Base-by-base conservation (phyloP, 176 grass and related monocot genomes). In the Zea luxurians region DNA sequence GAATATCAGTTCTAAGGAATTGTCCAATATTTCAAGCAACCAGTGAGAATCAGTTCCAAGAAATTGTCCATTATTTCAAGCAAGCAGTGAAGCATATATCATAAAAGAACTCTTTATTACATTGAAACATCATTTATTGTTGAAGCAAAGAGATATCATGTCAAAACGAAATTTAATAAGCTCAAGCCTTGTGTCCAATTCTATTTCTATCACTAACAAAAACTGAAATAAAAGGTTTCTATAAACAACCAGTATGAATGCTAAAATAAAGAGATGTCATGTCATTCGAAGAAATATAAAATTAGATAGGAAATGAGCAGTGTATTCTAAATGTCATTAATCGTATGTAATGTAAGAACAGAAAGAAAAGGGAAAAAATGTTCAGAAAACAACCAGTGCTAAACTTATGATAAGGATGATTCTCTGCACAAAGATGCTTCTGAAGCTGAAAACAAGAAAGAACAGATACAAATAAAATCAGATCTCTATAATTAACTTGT, bases 381-480 rank as follows among this genome's bases (percentile, higher is more conserved):
- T 64, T 82, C 73, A 69, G 88, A 52, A 66, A 70, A 85, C 61
- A 27, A 99, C 96, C 96, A 35, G 96, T 99, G 78, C 86, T 83
- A 75, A 99, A 99, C 85, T 91, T 99, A 84, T 99, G 92, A 87
- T 92, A 99, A 67, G 96, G 96, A 71, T 99, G 96, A 74, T 90
- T 83, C 63, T 88, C 76, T 17, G 73, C 92, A 71, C 68, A 92
- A 85, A 99, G 81, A 86, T 99, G 91, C 72, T 92, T 99, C 67
- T 95, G 80, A 86, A 99, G 96, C 96, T 99, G 92, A 91, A 80
- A 89, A 46, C 36, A 86, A 75, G 50, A 68, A 34, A 75, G 34
- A 38, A 48, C 12, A 50, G 42, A 76, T 44, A 70, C 48, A 10
- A 77, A 69, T 61, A 52, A 13, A 83, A 88, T 58, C 7, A 59